phyloP scores from a whole-genome alignment of 805 yeast genomes.

The Suhomyces faveliae region DNA sequence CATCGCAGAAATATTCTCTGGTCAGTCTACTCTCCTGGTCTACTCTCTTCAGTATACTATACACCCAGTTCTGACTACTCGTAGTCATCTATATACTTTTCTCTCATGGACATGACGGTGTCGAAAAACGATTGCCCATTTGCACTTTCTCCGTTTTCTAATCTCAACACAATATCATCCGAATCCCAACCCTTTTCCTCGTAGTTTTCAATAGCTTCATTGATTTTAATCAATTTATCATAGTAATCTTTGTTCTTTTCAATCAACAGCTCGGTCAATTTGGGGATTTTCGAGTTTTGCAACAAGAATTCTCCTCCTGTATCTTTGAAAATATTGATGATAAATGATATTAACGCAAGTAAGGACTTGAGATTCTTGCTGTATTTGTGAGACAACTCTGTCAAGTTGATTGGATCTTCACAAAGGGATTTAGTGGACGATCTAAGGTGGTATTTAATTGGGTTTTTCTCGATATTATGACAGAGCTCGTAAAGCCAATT shows the following conservation, averaged over 20 bases:
- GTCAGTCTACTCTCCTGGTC: too few species aligned
- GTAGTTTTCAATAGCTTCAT: slow-evolving; percentile 28
- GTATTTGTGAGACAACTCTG: slow-evolving; percentile 28
- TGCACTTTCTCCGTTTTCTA: slow-evolving; percentile 14
- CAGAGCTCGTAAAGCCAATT: slow-evolving; percentile 41
- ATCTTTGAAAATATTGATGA: slow-evolving; percentile 28
- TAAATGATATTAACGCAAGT: slow-evolving; percentile 27
- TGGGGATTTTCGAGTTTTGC: slow-evolving; percentile 40
- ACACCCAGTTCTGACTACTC: slow-evolving; percentile 11
- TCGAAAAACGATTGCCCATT: slow-evolving; percentile 20
- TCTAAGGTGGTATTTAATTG: slow-evolving; percentile 49
- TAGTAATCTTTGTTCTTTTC: slow-evolving; percentile 20
- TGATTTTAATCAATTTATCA: slow-evolving; percentile 18
- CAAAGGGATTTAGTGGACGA: slow-evolving; percentile 33
- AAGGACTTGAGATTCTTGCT: slow-evolving; percentile 18
- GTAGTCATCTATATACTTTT: slow-evolving; percentile 21
- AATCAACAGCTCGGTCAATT: slow-evolving; percentile 25
- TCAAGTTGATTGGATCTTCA: slow-evolving; percentile 32
- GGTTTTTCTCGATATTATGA: slow-evolving; percentile 45
- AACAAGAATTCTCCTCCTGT: slow-evolving; percentile 33
- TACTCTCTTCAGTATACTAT: background rate
- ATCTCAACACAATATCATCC: slow-evolving; percentile 38
- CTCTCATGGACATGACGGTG: slow-evolving; percentile 26
- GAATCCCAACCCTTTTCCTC: slow-evolving; percentile 38
- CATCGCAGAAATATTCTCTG: too few species aligned